These are phyloP conservation scores for Agrocybe chaxingu DNA, from an alignment of 768 basidiomycete genomes.

Conservation along the genomic window DNA sequence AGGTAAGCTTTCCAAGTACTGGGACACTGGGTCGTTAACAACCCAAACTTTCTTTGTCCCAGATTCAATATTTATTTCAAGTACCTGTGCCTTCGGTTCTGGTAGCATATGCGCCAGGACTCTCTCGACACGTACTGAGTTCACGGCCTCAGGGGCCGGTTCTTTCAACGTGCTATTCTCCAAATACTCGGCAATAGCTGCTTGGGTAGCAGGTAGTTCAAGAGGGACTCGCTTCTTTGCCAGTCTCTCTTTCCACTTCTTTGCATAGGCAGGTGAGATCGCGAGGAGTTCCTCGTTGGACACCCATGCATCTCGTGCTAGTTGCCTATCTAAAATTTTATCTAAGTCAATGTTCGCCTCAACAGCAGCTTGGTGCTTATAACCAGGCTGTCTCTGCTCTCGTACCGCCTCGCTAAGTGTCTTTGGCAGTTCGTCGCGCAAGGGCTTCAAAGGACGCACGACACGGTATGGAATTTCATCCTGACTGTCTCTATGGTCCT, in stretches of 20 bases:
- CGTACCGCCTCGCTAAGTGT: neutral
- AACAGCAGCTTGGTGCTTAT: too few relatives aligned
- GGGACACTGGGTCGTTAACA: neutral
- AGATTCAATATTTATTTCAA: neutral
- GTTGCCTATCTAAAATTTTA: too few relatives aligned
- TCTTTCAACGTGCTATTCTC: too few relatives aligned
- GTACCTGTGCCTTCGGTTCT: neutral
- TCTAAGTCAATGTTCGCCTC: too few relatives aligned
- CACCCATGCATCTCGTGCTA: too few relatives aligned
- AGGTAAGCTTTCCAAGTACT: neutral
- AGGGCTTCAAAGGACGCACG: neutral
- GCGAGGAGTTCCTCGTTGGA: too few relatives aligned
- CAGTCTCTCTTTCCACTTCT: too few relatives aligned
- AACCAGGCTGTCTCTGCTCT: neutral
- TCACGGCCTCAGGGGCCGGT: too few relatives aligned
- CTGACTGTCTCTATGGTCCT: neutral
- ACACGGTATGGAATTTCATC: neutral
- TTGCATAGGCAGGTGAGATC: too few relatives aligned
- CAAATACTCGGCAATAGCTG: too few relatives aligned
- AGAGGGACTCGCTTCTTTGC: too few relatives aligned
- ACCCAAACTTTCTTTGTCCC: neutral
- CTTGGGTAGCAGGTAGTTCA: too few relatives aligned
- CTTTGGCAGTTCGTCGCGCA: neutral
- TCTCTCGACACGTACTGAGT: neutral
- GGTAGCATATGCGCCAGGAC: neutral